Conservation (phyloP, 1,139 yeast genomes). For the Kluyveromyces sp. region DNA sequence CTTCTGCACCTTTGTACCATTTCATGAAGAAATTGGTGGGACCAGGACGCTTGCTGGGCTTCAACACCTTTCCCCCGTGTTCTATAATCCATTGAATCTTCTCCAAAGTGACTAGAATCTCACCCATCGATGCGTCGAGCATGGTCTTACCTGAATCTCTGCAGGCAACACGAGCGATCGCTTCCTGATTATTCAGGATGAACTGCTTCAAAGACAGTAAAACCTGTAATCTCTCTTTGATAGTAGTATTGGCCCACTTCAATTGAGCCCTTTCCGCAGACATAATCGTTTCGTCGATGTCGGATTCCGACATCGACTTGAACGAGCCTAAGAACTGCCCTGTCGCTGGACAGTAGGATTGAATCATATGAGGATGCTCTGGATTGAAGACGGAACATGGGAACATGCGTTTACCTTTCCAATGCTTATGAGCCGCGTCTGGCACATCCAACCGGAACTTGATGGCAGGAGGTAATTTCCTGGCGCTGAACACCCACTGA, state of each 20-base stretch:
- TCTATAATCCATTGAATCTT: conserved; percentile 83
- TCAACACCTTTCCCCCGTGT: conserved; percentile 68
- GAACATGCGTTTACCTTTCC: conserved; percentile 80
- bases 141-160: conserved; percentile 94
- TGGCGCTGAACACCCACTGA: conserved; percentile 15
- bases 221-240: conserved; percentile 61
- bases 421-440: conserved; percentile 79
- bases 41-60: conserved; percentile 75
- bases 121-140: conserved; percentile 95
- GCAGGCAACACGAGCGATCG: conserved; percentile 85
- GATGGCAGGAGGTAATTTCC: conserved; percentile 33
- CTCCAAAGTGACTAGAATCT: conserved; percentile 85
- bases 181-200: conserved; percentile 74
- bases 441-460: conserved; percentile 60
- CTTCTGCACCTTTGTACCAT: conserved; percentile 76
- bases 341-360: conserved; percentile 92
- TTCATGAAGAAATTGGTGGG: conserved; percentile 78
- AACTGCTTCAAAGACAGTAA: conserved; percentile 64
- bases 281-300: conserved; percentile 59
- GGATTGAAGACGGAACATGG: conserved; percentile 39
- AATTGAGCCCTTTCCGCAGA: conserved; percentile 50
- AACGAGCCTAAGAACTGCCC: conserved; percentile 78
- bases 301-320: conserved; percentile 52
- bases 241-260: conserved; percentile 52
- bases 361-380: conserved; percentile 61